These are phyloP conservation scores for Gnetum montanum DNA, from an alignment of 75 land plant species.

Conservation along the genomic window DNA sequence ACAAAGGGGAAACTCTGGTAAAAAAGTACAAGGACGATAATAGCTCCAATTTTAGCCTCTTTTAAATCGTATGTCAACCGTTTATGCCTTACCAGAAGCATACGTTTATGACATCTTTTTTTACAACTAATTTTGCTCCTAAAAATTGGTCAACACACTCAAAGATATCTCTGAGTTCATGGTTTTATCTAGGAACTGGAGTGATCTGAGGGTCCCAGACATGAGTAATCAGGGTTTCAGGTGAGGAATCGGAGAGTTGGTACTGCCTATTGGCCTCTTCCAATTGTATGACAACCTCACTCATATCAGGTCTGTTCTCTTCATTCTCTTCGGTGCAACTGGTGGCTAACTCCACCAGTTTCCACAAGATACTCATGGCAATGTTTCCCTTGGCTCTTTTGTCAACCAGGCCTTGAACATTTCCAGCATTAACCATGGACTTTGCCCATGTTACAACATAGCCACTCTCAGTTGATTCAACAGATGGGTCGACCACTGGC, in stretches of 20 bases:
- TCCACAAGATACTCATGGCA: not conserved
- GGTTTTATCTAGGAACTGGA: too few species aligned
- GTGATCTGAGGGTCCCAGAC: too few species aligned
- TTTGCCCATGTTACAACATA: not conserved
- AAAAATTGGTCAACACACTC: too few species aligned
- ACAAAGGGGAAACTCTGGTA: too few species aligned
- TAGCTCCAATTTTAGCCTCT: too few species aligned
- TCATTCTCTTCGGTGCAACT: not conserved
- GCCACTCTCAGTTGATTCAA: not conserved
- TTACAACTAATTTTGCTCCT: too few species aligned
- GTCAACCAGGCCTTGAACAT: not conserved
- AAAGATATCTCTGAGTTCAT: too few species aligned
- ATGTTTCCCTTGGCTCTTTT: not conserved
- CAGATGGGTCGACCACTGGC: not conserved
- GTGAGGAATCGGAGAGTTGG: not conserved
- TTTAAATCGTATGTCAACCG: too few species aligned
- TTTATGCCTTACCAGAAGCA: too few species aligned
- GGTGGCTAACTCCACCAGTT: not conserved
- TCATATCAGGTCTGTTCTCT: not conserved
- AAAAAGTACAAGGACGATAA: too few species aligned
- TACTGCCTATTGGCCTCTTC: not conserved
- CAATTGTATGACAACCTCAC: not conserved
- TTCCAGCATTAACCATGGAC: not conserved
- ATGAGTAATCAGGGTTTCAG: too few species aligned
- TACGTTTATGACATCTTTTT: too few species aligned